Evolutionary conservation across 108 stramenopile genomes (phyloP).

Genomic region (Stephanodiscus minutulus): DNA sequence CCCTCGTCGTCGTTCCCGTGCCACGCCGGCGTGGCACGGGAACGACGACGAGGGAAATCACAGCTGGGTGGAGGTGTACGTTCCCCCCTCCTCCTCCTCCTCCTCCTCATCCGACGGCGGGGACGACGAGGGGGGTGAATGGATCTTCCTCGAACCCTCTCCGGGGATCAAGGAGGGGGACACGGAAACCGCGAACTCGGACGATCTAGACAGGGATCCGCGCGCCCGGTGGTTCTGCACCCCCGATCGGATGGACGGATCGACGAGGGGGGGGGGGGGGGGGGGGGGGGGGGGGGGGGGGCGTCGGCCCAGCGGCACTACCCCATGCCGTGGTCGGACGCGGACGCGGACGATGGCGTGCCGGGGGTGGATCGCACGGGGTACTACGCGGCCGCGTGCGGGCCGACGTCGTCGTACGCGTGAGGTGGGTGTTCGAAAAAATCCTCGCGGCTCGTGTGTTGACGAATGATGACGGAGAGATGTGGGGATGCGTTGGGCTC

Average conservation of each 20-base stretch:
- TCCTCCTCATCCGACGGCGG: too few relatives aligned
- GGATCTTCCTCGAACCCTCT: constrained; percentile 82
- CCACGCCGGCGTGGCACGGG: constrained; percentile 88
- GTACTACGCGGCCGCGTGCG: constrained; percentile 64
- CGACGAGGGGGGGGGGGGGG: constrained; percentile 72
- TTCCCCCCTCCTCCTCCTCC: constrained; percentile 16
- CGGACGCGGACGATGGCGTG: constrained; percentile 63
- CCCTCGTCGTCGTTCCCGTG: too few relatives aligned
- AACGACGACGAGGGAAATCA: constrained; percentile 81
- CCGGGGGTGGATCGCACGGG: constrained; percentile 75
- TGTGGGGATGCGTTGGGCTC: too few relatives aligned
- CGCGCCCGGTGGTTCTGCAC: constrained; percentile 90
- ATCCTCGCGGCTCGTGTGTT: too few relatives aligned
- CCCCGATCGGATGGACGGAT: constrained; percentile 54
- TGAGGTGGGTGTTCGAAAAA: too few relatives aligned
- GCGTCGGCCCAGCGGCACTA: constrained; percentile 45
- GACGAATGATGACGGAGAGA: too few relatives aligned
- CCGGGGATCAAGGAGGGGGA: constrained; percentile 57
- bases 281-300: constrained; percentile 19
- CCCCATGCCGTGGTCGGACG: constrained; percentile 87
- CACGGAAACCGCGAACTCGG: constrained; percentile 48
- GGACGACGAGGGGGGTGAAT: constrained; percentile 41
- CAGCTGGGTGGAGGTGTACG: constrained; percentile 91
- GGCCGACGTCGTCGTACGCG: too few relatives aligned
- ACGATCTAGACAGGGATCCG: constrained; percentile 71